Evolutionary conservation across 345 rosid genomes (phyloP).

Genomic region (Bretschneidera sinensis): DNA sequence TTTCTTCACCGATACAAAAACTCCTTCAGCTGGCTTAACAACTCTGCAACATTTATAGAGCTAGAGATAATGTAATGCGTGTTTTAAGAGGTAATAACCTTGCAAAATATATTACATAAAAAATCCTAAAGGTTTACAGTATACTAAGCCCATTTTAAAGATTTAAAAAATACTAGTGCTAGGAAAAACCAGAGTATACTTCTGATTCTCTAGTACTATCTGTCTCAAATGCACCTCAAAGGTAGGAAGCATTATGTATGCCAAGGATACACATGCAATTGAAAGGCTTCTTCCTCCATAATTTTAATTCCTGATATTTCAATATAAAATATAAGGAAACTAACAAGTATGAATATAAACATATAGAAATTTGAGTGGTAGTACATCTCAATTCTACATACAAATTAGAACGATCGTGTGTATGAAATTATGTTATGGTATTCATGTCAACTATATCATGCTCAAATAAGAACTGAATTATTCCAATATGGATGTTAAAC

Average conservation of each 20-base stretch:
- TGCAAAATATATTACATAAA: not conserved
- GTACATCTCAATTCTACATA: not conserved
- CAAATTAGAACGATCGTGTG: too few relatives aligned
- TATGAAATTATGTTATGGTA: too few relatives aligned
- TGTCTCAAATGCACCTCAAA: not conserved
- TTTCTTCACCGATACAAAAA: slow-evolving; percentile 80
- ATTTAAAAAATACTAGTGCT: too few relatives aligned
- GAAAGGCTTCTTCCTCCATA: not conserved
- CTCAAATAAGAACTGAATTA: not conserved
- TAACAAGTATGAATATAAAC: not conserved
- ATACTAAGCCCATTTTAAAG: not conserved
- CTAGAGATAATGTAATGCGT: slow-evolving; percentile 5
- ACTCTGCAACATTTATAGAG: slow-evolving; percentile 45
- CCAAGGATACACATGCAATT: not conserved
- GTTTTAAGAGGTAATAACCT: not conserved
- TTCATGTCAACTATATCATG: not conserved
- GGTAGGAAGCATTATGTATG: not conserved
- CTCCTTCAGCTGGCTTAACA: slow-evolving; percentile 73
- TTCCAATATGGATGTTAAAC: not conserved
- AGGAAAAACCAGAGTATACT: not conserved
- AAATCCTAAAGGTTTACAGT: not conserved
- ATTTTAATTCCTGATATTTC: not conserved
- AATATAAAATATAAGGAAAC: not conserved
- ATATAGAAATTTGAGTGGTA: not conserved
- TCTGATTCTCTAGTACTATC: not conserved